Evolutionary conservation across 441 rosid species (phyloP).

Genomic region (Breynia disticha): DNA sequence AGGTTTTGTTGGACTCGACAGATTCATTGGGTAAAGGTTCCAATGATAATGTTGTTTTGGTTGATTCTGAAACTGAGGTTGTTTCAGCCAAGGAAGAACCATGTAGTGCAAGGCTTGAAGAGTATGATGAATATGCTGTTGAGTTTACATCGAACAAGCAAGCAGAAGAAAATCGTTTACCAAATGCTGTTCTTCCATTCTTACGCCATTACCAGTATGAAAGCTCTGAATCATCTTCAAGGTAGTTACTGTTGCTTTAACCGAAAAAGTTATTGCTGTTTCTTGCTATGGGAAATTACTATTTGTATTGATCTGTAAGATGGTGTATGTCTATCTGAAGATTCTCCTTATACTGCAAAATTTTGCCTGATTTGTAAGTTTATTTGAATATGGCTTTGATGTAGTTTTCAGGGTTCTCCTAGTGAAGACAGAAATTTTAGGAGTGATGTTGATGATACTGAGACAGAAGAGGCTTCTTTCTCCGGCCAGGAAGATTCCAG

Average conservation of each 20-base stretch:
- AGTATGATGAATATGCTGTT: constrained; percentile 26
- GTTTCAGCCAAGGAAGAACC: constrained; percentile 22
- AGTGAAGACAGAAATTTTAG: constrained; percentile 55
- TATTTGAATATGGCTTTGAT: constrained; percentile 13
- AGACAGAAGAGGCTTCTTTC: constrained; percentile 74
- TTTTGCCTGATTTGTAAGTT: too few relatives aligned
- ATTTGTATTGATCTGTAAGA: too few relatives aligned
- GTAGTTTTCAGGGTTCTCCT: constrained; percentile 79
- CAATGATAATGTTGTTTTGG: constrained; percentile 19
- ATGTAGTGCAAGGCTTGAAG: constrained; percentile 26
- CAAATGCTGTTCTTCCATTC: constrained; percentile 53
- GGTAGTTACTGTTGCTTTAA: constrained; percentile 20
- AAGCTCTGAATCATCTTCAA: constrained; percentile 71
- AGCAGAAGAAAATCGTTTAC: constrained; percentile 40
- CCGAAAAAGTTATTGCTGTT: too few relatives aligned
- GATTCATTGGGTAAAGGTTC: constrained; percentile 19
- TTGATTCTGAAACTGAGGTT: constrained; percentile 29
- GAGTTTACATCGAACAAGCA: constrained; percentile 37
- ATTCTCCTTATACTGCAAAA: too few relatives aligned
- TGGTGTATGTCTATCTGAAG: too few relatives aligned
- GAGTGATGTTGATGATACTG: constrained; percentile 60
- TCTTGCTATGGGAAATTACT: too few relatives aligned
- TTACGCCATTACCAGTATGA: constrained; percentile 64
- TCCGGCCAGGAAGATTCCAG: constrained; percentile 79
- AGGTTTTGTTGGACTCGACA: constrained; percentile 27